phyloP scores from a whole-genome alignment of 768 basidiomycete species.

The Tulasnella sp. region DNA sequence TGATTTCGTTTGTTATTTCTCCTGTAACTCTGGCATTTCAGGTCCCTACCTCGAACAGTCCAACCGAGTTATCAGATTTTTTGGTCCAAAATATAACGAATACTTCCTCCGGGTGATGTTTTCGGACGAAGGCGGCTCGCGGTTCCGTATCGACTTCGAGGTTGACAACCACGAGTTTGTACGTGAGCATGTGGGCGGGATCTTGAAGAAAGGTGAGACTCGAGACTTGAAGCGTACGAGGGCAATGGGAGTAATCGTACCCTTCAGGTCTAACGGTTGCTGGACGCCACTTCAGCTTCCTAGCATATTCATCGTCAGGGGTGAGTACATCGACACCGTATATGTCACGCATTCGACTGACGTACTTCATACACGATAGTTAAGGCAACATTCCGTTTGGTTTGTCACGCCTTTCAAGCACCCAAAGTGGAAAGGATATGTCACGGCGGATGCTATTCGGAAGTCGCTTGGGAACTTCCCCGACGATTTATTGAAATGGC shows the following conservation, averaged over 20 bases:
- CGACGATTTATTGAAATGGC: conserved; percentile 33
- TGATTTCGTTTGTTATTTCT: not conserved
- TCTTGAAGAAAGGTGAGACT: conserved; percentile 1
- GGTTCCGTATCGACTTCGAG: conserved; percentile 9
- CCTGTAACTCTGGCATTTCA: not conserved
- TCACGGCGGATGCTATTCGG: conserved; percentile 51
- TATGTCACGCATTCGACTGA: conserved; percentile 27
- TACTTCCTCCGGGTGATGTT: conserved; percentile 14
- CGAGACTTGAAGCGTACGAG: not conserved
- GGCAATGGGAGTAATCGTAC: not conserved
- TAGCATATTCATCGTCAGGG: conserved; percentile 14
- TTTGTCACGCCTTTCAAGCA: conserved; percentile 12
- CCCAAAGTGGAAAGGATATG: conserved; percentile 28
- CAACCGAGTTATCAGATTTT: conserved; percentile 10
- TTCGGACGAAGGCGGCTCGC: conserved; percentile 9
- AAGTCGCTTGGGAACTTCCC: conserved; percentile 55
- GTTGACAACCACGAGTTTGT: conserved; percentile 12
- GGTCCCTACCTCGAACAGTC: conserved; percentile 11
- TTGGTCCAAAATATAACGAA: conserved; percentile 1
- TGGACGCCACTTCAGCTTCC: conserved; percentile 16
- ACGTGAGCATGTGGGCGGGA: not conserved
- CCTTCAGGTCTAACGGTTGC: no score
- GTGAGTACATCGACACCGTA: not conserved
- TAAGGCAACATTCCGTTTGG: conserved; percentile 15
- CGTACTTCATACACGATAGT: conserved; percentile 40